Base-by-base conservation (phyloP, 2,329 filamentous ascomycete genomes). In the Pseudogymnoascus sp. region DNA sequence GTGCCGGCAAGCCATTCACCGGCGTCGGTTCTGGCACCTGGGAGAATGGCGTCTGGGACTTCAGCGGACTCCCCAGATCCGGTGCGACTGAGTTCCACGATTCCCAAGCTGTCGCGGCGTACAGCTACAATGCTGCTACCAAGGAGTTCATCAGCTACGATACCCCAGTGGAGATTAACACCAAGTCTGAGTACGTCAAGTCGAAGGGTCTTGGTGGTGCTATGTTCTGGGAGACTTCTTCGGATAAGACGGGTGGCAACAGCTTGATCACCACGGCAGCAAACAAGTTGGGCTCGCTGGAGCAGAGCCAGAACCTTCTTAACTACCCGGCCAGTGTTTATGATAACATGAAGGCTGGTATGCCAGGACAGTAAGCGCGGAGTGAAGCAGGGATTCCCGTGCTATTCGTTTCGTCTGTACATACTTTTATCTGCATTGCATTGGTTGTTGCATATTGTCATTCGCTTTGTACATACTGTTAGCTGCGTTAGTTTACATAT, bases 171-270 rank as follows among this genome's bases (percentile, higher is more conserved):
- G 82, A 87, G 68, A 80, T 86, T 31, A 73, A 76, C 60, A 71
- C 76, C 67, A 96, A 95, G 77, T 84, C 85, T 4, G 70, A 77
- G 2, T 93, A 88, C 72, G 83, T 92, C 68, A 80, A 82, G 73
- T 70, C 75, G 59, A 79, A 80, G 62, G 81, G 84, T 0, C 79
- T 95, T 0, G 90, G 87, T 3, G 91, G 90, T 23, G 86, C 83
- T 31, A 93, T 95, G 89, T 96, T 90, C 83, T 96, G 90, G 90
- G 90, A 95, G 73, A 86, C 83, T 14, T 90, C 86, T 65, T 85
- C 81, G 6, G 91, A 96, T 72, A 81, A 81, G 69, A 79, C 70
- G 3, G 84, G 81, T 16, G 75, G 74, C 9, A 80, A 81, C 2
- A 89, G 86, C 67, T 76, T 95, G 68, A 87, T 89, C 63, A 70